A percentile compares a stretch with the other conserved stretches of the same genome.
These are phyloP conservation scores for Paracoccidioides brasiliensis DNA, from an alignment of 2,329 filamentous ascomycete genomes.

Conservation along the genomic window DNA sequence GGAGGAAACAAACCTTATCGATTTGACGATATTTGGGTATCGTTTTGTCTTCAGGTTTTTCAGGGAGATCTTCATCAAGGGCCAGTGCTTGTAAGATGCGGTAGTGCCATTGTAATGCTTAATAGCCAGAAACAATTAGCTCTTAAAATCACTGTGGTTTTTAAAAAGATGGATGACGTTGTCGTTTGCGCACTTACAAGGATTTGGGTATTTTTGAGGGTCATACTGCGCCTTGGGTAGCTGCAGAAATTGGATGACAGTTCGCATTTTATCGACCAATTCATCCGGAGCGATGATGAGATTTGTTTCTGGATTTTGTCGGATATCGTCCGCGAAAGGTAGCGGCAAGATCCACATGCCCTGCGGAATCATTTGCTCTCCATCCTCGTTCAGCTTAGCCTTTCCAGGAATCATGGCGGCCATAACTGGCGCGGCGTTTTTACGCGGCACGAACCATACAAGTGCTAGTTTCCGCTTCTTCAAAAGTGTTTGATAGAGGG, in stretches of 20 bases:
- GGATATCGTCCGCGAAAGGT: slow-evolving; percentile 79
- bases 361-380: slow-evolving; percentile 59
- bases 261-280: slow-evolving; percentile 69
- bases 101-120: slow-evolving; percentile 89
- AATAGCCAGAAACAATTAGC: slow-evolving; percentile 3
- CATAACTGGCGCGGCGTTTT: slow-evolving; percentile 65
- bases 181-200: slow-evolving; percentile 29
- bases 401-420: slow-evolving; percentile 69
- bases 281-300: slow-evolving; percentile 50
- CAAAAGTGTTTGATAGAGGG: slow-evolving; percentile 75
- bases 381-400: slow-evolving; percentile 51
- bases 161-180: background rate
- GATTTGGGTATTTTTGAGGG: slow-evolving; percentile 79
- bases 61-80: slow-evolving; percentile 78
- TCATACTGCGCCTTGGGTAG: slow-evolving; percentile 77
- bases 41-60: slow-evolving; percentile 62
- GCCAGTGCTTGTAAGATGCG: slow-evolving; percentile 82
- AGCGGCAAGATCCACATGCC: slow-evolving; percentile 82
- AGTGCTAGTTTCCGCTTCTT: slow-evolving; percentile 68
- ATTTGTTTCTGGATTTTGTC: slow-evolving; percentile 54
- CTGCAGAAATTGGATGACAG: slow-evolving; percentile 71
- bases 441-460: slow-evolving; percentile 77
- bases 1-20: slow-evolving; percentile 47
- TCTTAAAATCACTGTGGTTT: background rate
- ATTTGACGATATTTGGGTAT: slow-evolving; percentile 77